These are phyloP conservation scores for Fusarium torreyae DNA, from an alignment of 2,329 filamentous ascomycete genomes.

Conservation along the genomic window DNA sequence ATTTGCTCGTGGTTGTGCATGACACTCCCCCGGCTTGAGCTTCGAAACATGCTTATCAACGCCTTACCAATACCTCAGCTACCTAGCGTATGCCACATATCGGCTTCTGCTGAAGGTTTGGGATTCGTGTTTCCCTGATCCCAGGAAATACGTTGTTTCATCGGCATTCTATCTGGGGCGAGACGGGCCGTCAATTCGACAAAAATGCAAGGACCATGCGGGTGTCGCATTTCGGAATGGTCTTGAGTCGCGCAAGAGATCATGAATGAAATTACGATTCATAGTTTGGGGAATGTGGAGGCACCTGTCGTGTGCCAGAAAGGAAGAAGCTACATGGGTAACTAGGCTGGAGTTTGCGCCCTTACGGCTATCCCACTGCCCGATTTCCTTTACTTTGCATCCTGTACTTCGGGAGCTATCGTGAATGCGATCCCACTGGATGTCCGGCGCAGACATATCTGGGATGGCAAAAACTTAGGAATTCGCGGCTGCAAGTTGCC, in stretches of 20 bases:
- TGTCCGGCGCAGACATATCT: conserved; percentile 30
- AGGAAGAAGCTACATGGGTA: conserved; percentile 23
- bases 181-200: conserved; percentile 29
- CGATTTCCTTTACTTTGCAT: conserved; percentile 33
- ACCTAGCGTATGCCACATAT: conserved; percentile 23
- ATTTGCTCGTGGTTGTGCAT: conserved; percentile 83
- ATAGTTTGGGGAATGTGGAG: conserved; percentile 18
- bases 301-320: conserved; percentile 5
- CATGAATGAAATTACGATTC: conserved; percentile 24
- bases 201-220: conserved; percentile 28
- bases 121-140: conserved; percentile 11
- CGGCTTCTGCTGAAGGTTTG: conserved; percentile 26
- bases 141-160: conserved; percentile 21
- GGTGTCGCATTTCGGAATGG: conserved; percentile 23
- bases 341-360: conserved; percentile 40
- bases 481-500: conserved; percentile 40
- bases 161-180: conserved; percentile 22
- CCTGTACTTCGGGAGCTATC: conserved; percentile 26
- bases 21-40: conserved; percentile 79
- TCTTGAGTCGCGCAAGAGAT: conserved; percentile 30
- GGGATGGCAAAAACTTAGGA: conserved; percentile 28
- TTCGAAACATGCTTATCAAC: conserved; percentile 40
- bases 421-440: conserved; percentile 25
- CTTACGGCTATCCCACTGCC: conserved; percentile 28
- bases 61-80: conserved; percentile 39